phyloP scores from a whole-genome alignment of 1,284 basidiomycete species.

The Phaffia rhodozyma region DNA sequence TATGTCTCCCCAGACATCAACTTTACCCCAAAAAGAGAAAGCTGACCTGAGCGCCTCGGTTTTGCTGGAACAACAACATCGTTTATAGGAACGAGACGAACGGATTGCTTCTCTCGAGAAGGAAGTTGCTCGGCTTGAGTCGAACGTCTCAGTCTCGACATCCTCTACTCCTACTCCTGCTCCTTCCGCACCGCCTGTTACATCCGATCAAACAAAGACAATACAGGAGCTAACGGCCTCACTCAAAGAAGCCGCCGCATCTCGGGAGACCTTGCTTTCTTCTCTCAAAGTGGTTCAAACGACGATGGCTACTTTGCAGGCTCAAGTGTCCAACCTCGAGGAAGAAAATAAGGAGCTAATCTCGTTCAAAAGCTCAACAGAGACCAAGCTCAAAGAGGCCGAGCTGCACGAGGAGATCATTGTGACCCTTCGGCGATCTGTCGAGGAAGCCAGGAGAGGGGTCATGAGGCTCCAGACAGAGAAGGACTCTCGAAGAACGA shows the following conservation, averaged over 20 bases:
- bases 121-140: neutral
- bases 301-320: conserved; percentile 21
- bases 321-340: conserved; percentile 26
- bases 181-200: neutral
- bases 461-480: conserved; percentile 76
- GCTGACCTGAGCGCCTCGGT: too few relatives aligned
- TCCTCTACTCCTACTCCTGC: neutral
- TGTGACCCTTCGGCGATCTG: conserved; percentile 61
- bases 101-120: neutral
- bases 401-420: conserved; percentile 73
- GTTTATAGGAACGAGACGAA: conserved; percentile 2
- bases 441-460: conserved; percentile 81
- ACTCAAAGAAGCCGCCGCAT: neutral
- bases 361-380: conserved; percentile 38
- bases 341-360: conserved; percentile 29
- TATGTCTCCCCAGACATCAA: too few relatives aligned
- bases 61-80: too few relatives aligned
- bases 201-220: neutral
- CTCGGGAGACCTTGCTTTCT: conserved; percentile 4
- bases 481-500: conserved; percentile 54
- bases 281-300: conserved; percentile 7
- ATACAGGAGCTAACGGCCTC: too few relatives aligned
- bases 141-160: neutral
- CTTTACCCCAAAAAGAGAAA: too few relatives aligned
- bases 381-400: conserved; percentile 46